Conservation (phyloP, 805 yeast species). For the Nakazawaea molendinolei region DNA sequence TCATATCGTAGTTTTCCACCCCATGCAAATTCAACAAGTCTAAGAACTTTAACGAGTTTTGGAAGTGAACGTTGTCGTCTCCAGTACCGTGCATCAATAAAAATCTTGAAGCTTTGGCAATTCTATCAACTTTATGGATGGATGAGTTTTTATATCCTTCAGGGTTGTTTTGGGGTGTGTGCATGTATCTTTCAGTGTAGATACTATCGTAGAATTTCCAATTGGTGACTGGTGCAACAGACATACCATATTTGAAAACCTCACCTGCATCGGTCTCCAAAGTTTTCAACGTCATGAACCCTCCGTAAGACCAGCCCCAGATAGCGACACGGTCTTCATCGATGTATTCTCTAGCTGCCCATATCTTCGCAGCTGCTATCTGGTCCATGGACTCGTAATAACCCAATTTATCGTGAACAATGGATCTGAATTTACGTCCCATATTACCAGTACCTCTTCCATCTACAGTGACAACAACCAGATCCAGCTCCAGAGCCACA, state of each 20-base stretch:
- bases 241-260: slow-evolving; percentile 80
- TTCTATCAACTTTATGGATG: slow-evolving; percentile 48
- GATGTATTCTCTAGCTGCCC: slow-evolving; percentile 58
- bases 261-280: slow-evolving; percentile 73
- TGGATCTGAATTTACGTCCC: slow-evolving; percentile 69
- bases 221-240: slow-evolving; percentile 97
- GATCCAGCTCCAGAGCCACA: slow-evolving; percentile 68
- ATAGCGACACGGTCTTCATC: slow-evolving; percentile 66
- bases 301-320: slow-evolving; percentile 99
- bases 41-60: slow-evolving; percentile 71
- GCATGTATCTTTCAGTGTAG: slow-evolving; percentile 94
- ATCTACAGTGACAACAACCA: slow-evolving; percentile 90
- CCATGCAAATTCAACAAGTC: slow-evolving; percentile 67
- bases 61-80: slow-evolving; percentile 96
- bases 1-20: slow-evolving; percentile 78
- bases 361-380: slow-evolving; percentile 72
- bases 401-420: slow-evolving; percentile 80
- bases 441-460: slow-evolving; percentile 95
- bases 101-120: slow-evolving; percentile 59
- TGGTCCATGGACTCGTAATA: slow-evolving; percentile 81
- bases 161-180: slow-evolving; percentile 62
- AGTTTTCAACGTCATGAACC: slow-evolving; percentile 84
- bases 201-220: slow-evolving; percentile 90
- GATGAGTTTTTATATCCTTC: slow-evolving; percentile 55
- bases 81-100: slow-evolving; percentile 94